Base-by-base conservation (phyloP, 2,329 filamentous ascomycete species). In the Rachicladosporium sp. region DNA sequence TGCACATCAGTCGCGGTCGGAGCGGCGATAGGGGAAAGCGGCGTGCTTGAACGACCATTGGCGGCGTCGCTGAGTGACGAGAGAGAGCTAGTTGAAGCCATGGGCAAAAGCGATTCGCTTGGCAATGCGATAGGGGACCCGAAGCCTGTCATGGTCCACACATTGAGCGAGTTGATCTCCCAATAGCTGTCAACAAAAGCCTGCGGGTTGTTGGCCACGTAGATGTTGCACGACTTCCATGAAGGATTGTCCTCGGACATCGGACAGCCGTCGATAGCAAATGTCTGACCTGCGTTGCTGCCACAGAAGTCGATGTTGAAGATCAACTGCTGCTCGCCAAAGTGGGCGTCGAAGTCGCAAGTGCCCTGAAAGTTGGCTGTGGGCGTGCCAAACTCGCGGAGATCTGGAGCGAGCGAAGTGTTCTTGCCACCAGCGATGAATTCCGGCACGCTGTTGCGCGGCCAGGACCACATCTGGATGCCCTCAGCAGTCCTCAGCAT, bases 391-490 rank as follows among this genome's bases (percentile, higher is more conserved):
- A 57, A 3, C 83, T 81, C 2, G 56, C 61, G 13, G 4, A 43
- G 23, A 48, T 84, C 64, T 0, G 84, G 83, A 7, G 51, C 66
- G n/a, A 69, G 70, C n/a, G 65, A 29, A 9, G 29, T 58, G 2
- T 61, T 39, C 12, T 29, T 33, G 8, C 36, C 40, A 9, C 31
- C 31, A n/a, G 31, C 54, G 43, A 83, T 75, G 56, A 85, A 77
- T 2, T 58, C 50, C 1, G 83, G 83, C 43, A 86, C 74, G 6
- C 57, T 57, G 45, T 58, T 59, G 6, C 83, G 77, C 1, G 78
- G 68, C 62, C 93, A 94, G 71, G 84, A 91, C 76, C 78, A 94
- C 46, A 93, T 70, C 35, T 71, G 70, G 59, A 95, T 93, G 46
- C 68, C 68, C 0, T 72, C 59, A 15, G 72, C 71, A 1, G 80